Percentiles rank a stretch among this genome's conserved stretches.
These are phyloP conservation scores for Arabidopsis suecica DNA, from an alignment of 345 rosid species.

Conservation along the genomic window DNA sequence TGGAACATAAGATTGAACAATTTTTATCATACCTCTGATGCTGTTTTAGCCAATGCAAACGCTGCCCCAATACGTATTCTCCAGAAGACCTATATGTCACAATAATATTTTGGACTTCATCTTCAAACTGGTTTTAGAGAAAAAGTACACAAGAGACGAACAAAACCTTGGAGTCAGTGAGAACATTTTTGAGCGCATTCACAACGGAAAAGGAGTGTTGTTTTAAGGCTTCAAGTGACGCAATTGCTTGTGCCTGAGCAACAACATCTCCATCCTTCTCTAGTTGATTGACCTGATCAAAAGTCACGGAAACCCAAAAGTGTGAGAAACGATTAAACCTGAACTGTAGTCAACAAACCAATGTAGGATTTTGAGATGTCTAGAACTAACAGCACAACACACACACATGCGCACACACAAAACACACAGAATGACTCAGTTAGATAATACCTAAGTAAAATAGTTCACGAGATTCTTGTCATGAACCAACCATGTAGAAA, in stretches of 20 bases:
- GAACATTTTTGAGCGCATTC: constrained; percentile 79
- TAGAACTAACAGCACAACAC: constrained; percentile 17
- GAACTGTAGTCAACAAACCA: constrained; percentile 23
- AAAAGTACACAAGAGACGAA: constrained; percentile 31
- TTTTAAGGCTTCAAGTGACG: constrained; percentile 71
- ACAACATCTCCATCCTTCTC: constrained; percentile 98
- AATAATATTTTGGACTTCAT: constrained; percentile 28
- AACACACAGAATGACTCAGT: constrained; percentile 1
- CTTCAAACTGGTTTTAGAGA: constrained; percentile 25
- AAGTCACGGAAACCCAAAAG: constrained; percentile 34
- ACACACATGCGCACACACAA: background rate
- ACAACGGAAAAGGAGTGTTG: constrained; percentile 79
- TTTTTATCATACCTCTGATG: constrained; percentile 75
- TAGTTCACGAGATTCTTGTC: constrained; percentile 26
- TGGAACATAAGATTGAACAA: constrained; percentile 20
- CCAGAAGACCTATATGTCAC: constrained; percentile 82
- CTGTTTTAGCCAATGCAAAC: constrained; percentile 83
- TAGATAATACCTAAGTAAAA: constrained; percentile 21
- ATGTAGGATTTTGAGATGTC: constrained; percentile 24
- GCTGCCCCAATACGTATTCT: constrained; percentile 97
- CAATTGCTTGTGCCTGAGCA: constrained; percentile 91
- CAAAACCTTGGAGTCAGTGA: constrained; percentile 79
- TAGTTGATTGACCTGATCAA: constrained; percentile 78
- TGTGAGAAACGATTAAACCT: background rate
- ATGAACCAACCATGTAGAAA: constrained; percentile 32